Evolutionary conservation across 164 flowering plant genomes (phyloP).

Genomic region (Warburgia ugandensis): DNA sequence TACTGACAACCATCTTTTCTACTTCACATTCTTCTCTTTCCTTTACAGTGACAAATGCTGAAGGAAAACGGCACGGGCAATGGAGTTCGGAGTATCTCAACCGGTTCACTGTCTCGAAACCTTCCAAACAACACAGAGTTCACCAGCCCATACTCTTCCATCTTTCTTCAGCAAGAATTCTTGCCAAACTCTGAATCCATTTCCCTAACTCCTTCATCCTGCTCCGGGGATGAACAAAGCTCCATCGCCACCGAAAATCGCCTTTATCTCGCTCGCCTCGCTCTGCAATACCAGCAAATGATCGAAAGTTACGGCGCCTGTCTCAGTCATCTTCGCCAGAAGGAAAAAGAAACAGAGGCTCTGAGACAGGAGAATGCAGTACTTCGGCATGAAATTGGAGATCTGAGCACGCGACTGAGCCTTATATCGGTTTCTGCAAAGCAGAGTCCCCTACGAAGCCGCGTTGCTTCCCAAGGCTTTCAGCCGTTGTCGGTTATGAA

Average conservation of each 20-base stretch:
- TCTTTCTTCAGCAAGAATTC: conserved; percentile 18
- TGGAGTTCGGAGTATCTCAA: conserved; percentile 18
- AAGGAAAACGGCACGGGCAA: conserved; percentile 19
- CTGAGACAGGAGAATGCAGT: conserved; percentile 59
- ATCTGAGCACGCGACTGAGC: conserved; percentile 42
- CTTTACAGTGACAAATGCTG: conserved; percentile 27
- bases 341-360: conserved; percentile 33
- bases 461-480: conserved; percentile 9
- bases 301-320: conserved; percentile 42
- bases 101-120: not conserved
- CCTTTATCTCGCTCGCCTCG: conserved; percentile 28
- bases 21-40: not conserved
- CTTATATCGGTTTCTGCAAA: conserved; percentile 15
- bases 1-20: too few species aligned
- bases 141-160: conserved; percentile 22
- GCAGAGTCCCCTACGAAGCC: conserved; percentile 21
- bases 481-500: conserved; percentile 19
- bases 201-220: conserved; percentile 20
- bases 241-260: conserved; percentile 14
- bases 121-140: conserved; percentile 12
- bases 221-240: conserved; percentile 17
- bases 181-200: conserved; percentile 12
- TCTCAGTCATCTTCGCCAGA: conserved; percentile 44
- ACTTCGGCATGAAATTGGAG: conserved; percentile 44
- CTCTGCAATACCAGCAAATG: conserved; percentile 54